Conservation (phyloP, 2,329 filamentous ascomycete genomes). For the Penicillium hesseltinei region DNA sequence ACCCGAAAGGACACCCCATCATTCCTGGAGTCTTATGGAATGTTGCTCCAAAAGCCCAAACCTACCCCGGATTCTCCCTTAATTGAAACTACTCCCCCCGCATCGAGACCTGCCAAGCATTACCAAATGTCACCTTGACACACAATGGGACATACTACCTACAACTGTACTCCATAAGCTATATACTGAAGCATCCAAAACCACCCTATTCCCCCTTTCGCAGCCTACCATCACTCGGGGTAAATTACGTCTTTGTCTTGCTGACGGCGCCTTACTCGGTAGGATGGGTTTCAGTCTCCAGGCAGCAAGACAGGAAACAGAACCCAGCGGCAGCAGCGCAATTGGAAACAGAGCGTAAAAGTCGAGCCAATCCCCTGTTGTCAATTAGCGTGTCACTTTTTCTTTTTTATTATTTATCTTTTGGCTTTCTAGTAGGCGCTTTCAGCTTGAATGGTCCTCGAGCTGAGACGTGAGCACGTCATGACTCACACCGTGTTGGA, state of each 20-base stretch:
- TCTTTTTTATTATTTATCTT: neutral
- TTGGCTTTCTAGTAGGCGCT: neutral
- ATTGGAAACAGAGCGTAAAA: conserved; percentile 17
- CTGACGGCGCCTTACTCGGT: neutral
- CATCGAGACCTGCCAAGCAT: conserved; percentile 9
- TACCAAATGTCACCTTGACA: conserved; percentile 3
- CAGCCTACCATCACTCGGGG: too few relatives aligned
- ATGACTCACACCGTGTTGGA: conserved; percentile 16
- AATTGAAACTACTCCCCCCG: conserved; percentile 1
- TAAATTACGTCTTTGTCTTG: neutral
- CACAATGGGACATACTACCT: neutral
- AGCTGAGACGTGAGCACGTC: conserved; percentile 13
- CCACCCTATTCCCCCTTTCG: neutral
- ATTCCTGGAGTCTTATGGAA: conserved; percentile 1
- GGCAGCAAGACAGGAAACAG: neutral
- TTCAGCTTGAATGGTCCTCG: neutral
- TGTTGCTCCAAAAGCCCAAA: conserved; percentile 3
- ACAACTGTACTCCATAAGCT: neutral
- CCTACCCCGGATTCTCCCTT: conserved; percentile 10
- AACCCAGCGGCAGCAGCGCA: conserved; percentile 2
- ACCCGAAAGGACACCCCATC: neutral
- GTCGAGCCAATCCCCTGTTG: neutral
- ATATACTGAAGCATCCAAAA: neutral
- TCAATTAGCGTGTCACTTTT: neutral
- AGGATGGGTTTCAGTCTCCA: neutral